Conservation (phyloP, 2,329 filamentous ascomycete genomes). For the Xylariaceae sp. region DNA sequence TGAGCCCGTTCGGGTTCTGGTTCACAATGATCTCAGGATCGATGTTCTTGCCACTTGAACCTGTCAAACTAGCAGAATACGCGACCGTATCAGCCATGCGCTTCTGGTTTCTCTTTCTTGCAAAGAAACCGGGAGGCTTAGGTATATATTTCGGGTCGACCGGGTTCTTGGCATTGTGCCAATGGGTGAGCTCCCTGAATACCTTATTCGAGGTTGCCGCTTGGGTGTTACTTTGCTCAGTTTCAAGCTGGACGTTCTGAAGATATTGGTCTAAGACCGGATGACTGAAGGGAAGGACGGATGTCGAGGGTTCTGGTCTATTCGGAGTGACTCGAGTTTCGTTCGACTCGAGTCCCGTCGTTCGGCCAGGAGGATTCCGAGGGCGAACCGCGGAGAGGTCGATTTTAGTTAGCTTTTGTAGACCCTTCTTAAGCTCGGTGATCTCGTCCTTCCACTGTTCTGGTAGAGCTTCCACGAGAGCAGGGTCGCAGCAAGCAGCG, state of each 20-base stretch:
- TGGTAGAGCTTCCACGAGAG: too few species aligned
- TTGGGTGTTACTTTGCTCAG: constrained; percentile 18
- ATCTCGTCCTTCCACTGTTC: too few species aligned
- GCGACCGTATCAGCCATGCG: constrained; percentile 60
- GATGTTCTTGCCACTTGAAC: constrained; percentile 52
- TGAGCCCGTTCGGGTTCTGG: constrained; percentile 17
- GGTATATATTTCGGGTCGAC: constrained; percentile 31
- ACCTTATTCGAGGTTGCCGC: constrained; percentile 25
- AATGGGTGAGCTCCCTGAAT: constrained; percentile 47
- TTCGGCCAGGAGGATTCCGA: too few species aligned
- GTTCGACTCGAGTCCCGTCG: too few species aligned
- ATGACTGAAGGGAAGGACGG: constrained; percentile 40
- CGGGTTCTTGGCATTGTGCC: constrained; percentile 52
- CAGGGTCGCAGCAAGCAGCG: too few species aligned
- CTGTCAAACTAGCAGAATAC: constrained; percentile 65
- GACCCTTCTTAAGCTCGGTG: too few species aligned
- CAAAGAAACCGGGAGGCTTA: constrained; percentile 21
- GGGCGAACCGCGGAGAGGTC: too few species aligned
- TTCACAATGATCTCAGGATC: constrained; percentile 55
- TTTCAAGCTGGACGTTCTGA: constrained; percentile 31
- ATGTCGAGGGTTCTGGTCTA: too few species aligned
- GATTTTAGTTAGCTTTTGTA: too few species aligned
- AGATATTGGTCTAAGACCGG: constrained; percentile 38
- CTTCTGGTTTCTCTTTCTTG: constrained; percentile 47
- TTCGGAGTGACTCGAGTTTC: too few species aligned